Evolutionary conservation across 371 early-diverging fungal genomes (phyloP).

Genomic region (Mucor indicus): DNA sequence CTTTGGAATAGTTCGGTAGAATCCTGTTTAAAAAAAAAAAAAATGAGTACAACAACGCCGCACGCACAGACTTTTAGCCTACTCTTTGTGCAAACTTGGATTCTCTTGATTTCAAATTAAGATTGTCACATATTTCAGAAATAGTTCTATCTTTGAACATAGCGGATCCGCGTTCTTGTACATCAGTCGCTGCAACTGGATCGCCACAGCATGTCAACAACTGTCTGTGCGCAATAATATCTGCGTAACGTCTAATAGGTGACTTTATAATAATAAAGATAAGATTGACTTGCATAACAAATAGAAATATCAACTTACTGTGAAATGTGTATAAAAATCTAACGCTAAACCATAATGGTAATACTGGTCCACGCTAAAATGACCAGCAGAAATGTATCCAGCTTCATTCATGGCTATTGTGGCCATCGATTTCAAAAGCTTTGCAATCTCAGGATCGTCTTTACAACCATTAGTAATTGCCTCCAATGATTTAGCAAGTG

Average conservation of each 20-base stretch:
- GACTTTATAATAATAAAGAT: slow-evolving; percentile 46
- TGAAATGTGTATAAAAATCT: slow-evolving; percentile 93
- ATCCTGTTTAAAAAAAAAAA: slow-evolving; percentile 38
- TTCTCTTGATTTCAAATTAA: slow-evolving; percentile 70
- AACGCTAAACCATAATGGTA: slow-evolving; percentile 88
- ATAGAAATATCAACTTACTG: slow-evolving; percentile 38
- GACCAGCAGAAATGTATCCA: slow-evolving; percentile 60
- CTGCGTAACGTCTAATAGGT: slow-evolving; percentile 98
- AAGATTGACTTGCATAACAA: neutral
- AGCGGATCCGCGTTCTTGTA: slow-evolving; percentile 11
- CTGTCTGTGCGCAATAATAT: slow-evolving; percentile 94
- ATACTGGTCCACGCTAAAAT: slow-evolving; percentile 44
- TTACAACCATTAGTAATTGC: slow-evolving; percentile 27
- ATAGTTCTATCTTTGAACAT: slow-evolving; percentile 47
- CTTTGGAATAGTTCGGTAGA: slow-evolving; percentile 78
- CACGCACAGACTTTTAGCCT: neutral
- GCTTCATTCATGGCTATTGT: slow-evolving; percentile 81
- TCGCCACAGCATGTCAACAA: slow-evolving; percentile 50
- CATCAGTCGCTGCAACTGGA: slow-evolving; percentile 15
- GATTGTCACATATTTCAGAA: slow-evolving; percentile 51
- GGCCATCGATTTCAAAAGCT: slow-evolving; percentile 70
- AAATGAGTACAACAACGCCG: no score
- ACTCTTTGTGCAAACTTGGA: slow-evolving; percentile 72
- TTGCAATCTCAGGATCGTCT: slow-evolving; percentile 55
- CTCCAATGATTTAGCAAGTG: slow-evolving; percentile 61